Evolutionary conservation across 192 early-diverging fungal species (phyloP).

Genomic region (Piromyces finnis): DNA sequence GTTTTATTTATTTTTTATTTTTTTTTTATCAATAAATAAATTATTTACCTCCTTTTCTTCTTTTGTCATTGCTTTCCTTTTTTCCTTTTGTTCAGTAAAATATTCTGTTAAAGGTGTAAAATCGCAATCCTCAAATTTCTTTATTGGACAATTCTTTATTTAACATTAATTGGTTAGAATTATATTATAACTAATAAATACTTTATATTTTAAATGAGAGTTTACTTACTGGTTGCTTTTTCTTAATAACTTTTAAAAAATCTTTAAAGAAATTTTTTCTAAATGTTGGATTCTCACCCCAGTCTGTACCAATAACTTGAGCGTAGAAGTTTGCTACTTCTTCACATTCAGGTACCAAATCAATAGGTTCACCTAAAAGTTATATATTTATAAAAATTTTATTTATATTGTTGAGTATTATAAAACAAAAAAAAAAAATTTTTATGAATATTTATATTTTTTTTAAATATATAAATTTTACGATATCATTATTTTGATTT

Average conservation of each 20-base stretch:
- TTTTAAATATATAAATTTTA: too few relatives aligned
- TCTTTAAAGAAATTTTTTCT: constrained; percentile 85
- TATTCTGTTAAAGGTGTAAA: constrained; percentile 71
- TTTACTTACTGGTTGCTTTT: constrained; percentile 26
- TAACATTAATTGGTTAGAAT: too few relatives aligned
- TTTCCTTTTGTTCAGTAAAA: constrained; percentile 54
- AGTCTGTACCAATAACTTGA: constrained; percentile 62
- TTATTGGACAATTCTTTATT: constrained; percentile 48
- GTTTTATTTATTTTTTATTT: too few relatives aligned
- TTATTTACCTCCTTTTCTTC: constrained; percentile 58
- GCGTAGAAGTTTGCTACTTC: constrained; percentile 94
- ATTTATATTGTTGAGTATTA: too few relatives aligned
- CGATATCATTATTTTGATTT: too few relatives aligned
- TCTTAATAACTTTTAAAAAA: constrained; percentile 47
- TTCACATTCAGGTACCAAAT: constrained; percentile 59
- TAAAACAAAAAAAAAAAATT: too few relatives aligned
- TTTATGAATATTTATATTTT: too few relatives aligned
- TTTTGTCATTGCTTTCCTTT: constrained; percentile 69
- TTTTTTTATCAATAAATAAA: too few relatives aligned
- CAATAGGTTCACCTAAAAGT: constrained; percentile 19
- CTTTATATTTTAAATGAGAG: neutral
- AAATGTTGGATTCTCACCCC: constrained; percentile 66
- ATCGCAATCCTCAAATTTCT: constrained; percentile 66
- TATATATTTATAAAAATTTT: too few relatives aligned
- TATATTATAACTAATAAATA: too few relatives aligned